Conservation (phyloP, 768 basidiomycete genomes). For the Mycena filopes region DNA sequence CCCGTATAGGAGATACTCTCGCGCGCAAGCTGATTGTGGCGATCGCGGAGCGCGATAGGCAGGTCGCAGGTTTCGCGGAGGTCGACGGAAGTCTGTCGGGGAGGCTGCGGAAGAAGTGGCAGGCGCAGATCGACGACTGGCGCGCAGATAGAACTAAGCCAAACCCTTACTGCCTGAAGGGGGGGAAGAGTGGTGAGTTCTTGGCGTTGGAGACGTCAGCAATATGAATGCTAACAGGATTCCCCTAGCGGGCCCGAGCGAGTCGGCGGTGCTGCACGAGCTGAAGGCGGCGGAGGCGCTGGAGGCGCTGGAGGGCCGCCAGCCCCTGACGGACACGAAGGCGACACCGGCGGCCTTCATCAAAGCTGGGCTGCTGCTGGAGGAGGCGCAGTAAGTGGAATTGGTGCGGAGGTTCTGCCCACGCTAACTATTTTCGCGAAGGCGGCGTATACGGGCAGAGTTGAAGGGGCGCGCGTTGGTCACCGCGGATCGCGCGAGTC, state of each 20-base stretch:
- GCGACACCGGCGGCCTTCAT: constrained; percentile 2
- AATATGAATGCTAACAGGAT: no score
- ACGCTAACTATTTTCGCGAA: neutral
- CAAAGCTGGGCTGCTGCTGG: constrained; percentile 4
- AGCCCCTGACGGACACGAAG: no score
- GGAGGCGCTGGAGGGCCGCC: no score
- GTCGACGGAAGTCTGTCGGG: constrained; percentile 2
- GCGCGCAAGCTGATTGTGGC: constrained; percentile 8
- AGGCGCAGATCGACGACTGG: constrained; percentile 7
- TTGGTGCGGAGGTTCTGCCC: neutral
- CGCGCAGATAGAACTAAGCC: constrained; percentile 1
- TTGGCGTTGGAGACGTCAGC: neutral
- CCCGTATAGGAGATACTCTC: constrained; percentile 12
- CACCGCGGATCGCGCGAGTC: neutral
- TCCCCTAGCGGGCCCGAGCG: neutral
- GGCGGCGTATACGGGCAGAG: neutral
- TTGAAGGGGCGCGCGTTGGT: neutral
- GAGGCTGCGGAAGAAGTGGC: constrained; percentile 7
- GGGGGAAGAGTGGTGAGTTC: neutral
- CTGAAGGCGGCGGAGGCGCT: neutral
- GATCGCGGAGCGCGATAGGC: constrained; percentile 4
- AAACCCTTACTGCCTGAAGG: neutral
- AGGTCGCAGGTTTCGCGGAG: neutral
- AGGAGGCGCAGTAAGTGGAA: constrained; percentile 3
- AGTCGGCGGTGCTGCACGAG: neutral